phyloP scores from a whole-genome alignment of 305 asterid species.

The Fraxinus baroniana region DNA sequence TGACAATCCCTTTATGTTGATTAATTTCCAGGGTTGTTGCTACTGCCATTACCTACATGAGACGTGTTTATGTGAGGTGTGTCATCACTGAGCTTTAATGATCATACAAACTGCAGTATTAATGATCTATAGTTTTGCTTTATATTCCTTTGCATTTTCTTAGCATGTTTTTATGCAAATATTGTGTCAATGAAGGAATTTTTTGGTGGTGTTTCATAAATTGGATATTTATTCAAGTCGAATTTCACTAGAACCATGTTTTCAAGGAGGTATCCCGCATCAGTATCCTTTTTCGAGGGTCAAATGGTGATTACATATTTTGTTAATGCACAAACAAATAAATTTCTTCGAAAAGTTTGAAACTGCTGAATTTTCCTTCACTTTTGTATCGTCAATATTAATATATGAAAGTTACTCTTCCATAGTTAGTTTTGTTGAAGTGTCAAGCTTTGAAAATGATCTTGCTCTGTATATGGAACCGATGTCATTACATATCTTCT shows the following conservation, averaged over 20 bases:
- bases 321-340: not conserved
- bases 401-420: not conserved
- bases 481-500: not conserved
- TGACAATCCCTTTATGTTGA: conserved; percentile 17
- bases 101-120: not conserved
- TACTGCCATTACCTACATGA: conserved; percentile 86
- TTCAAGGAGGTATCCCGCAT: not conserved
- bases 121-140: not conserved
- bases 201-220: not conserved
- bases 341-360: not conserved
- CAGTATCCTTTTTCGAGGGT: not conserved
- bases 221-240: not conserved
- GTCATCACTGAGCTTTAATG: not conserved
- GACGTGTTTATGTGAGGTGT: conserved; percentile 85
- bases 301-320: not conserved
- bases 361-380: not conserved
- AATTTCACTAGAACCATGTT: not conserved
- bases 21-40: conserved; percentile 88
- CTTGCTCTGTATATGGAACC: not conserved
- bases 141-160: not conserved
- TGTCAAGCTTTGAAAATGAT: not conserved
- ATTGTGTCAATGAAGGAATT: not conserved
- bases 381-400: not conserved
- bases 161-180: not conserved
- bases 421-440: not conserved